Conservation (phyloP, 2,329 filamentous ascomycete genomes). For the Pezicula radicicola region DNA sequence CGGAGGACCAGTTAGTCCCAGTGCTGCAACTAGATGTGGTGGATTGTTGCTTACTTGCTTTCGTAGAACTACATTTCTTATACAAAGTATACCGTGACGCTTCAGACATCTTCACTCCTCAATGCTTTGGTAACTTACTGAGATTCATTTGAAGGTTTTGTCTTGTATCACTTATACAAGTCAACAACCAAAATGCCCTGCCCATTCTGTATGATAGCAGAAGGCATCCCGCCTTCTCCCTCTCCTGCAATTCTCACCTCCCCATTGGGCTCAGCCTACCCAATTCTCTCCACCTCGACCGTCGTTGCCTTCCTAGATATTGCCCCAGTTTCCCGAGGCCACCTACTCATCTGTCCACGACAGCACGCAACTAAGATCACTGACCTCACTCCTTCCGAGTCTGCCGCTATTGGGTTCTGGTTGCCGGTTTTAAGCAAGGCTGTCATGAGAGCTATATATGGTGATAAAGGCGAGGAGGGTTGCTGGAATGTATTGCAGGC, state of each 20-base stretch:
- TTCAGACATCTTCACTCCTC: background rate
- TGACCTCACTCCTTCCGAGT: conserved; percentile 59
- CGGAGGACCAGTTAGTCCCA: too few relatives aligned
- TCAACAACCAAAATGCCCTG: conserved; percentile 31
- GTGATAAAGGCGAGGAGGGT: conserved; percentile 27
- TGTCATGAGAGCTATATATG: conserved; percentile 65
- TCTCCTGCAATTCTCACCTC: conserved; percentile 30
- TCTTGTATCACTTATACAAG: background rate
- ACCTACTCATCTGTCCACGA: conserved; percentile 77
- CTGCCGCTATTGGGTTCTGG: conserved; percentile 60
- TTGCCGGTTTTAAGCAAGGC: conserved; percentile 70
- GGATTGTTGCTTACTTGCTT: too few relatives aligned
- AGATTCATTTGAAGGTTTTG: too few relatives aligned
- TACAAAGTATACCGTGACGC: background rate
- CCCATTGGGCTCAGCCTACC: conserved; percentile 41
- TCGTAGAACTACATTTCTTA: too few relatives aligned
- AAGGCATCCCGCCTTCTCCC: conserved; percentile 42
- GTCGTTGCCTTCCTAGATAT: conserved; percentile 89
- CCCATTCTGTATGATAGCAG: conserved; percentile 58
- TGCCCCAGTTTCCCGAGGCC: conserved; percentile 75
- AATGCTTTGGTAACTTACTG: background rate
- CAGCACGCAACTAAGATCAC: conserved; percentile 72
- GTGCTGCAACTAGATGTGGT: too few relatives aligned
- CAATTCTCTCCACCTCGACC: conserved; percentile 72
- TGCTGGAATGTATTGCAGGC: conserved; percentile 91